These are phyloP conservation scores for Warburgia ugandensis DNA, from an alignment of 164 flowering plant genomes.

Conservation along the genomic window DNA sequence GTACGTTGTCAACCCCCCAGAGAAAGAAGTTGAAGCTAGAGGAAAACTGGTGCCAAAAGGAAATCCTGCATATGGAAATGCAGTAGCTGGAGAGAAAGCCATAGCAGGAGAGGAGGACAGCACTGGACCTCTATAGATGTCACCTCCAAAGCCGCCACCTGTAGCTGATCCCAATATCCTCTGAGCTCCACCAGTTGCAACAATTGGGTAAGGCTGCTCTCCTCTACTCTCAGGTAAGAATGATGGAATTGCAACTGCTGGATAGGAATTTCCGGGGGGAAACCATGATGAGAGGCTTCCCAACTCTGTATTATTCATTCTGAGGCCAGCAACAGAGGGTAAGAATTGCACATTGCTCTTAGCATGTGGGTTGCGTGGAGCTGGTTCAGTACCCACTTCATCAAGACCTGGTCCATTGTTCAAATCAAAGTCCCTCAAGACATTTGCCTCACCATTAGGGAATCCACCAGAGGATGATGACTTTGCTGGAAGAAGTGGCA, in stretches of 20 bases:
- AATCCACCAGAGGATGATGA: constrained; percentile 27
- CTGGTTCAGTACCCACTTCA: constrained; percentile 39
- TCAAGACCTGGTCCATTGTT: constrained; percentile 76
- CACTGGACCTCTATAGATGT: constrained; percentile 52
- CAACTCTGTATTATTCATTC: constrained; percentile 42
- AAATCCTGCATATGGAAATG: constrained; percentile 58
- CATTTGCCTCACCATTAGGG: constrained; percentile 39
- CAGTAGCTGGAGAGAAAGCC: constrained; percentile 23
- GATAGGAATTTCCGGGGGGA: constrained; percentile 36
- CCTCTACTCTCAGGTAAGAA: constrained; percentile 63
- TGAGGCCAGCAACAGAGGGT: constrained; percentile 33
- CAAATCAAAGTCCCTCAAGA: constrained; percentile 66
- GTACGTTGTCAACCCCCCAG: constrained; percentile 50
- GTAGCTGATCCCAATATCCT: constrained; percentile 45
- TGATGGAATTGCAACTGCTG: constrained; percentile 44
- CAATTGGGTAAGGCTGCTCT: constrained; percentile 36
- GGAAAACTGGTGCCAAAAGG: constrained; percentile 64
- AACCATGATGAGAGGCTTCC: constrained; percentile 58
- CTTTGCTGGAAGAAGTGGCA: constrained; percentile 19
- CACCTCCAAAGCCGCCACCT: constrained; percentile 46
- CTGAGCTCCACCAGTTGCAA: constrained; percentile 43
- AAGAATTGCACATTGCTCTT: constrained; percentile 28
- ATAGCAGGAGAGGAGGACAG: constrained; percentile 50
- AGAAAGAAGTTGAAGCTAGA: constrained; percentile 47
- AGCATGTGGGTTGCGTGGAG: constrained; percentile 26